Evolutionary conservation across 2,329 filamentous ascomycete genomes (phyloP).

Genomic region (Calonectria ilicicola): DNA sequence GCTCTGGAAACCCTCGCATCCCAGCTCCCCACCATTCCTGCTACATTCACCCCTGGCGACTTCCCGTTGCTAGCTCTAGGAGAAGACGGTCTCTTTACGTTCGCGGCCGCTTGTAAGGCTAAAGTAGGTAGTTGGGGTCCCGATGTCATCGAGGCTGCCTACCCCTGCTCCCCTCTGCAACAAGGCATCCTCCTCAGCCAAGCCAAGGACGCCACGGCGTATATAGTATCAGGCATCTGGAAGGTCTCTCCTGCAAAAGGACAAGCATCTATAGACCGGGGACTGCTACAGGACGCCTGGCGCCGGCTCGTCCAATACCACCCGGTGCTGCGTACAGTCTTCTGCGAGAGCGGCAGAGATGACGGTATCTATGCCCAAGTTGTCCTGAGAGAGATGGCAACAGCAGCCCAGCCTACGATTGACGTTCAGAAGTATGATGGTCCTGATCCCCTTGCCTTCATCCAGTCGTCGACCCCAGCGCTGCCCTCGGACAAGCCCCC

Average conservation of each 20-base stretch:
- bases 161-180: conserved; percentile 29
- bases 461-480: background rate
- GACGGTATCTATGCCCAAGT: background rate
- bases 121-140: background rate
- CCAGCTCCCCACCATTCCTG: background rate
- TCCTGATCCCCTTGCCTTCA: background rate
- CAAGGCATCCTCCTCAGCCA: conserved; percentile 27
- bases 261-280: background rate
- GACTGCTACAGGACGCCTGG: conserved; percentile 23
- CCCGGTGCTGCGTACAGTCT: conserved; percentile 21
- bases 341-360: background rate
- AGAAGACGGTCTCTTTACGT: background rate
- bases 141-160: conserved; percentile 12
- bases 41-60: background rate
- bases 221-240: background rate
- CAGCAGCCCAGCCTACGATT: background rate
- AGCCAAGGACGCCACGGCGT: conserved; percentile 10
- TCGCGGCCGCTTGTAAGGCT: background rate
- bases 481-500: background rate
- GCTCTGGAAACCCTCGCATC: background rate
- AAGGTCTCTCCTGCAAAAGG: background rate
- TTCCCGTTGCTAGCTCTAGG: background rate
- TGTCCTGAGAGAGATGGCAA: background rate
- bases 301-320: conserved; percentile 17
- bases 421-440: background rate